Conservation (phyloP, 805 yeast genomes). For the Kluyveromyces starmeri region DNA sequence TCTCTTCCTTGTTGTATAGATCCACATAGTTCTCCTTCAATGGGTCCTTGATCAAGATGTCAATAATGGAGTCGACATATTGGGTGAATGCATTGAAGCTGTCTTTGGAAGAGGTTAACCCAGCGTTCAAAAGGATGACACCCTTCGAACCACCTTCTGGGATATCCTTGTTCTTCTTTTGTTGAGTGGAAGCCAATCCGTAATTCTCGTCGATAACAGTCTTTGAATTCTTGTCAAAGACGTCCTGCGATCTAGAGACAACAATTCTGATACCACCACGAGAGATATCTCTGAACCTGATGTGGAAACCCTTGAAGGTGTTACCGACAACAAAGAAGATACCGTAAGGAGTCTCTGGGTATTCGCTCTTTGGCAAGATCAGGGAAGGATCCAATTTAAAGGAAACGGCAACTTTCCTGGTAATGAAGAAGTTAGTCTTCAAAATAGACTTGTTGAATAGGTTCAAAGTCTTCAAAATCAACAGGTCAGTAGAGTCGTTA, state of each 20-base stretch:
- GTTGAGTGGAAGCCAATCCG: constrained; percentile 92
- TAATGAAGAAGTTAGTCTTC: constrained; percentile 89
- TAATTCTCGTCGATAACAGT: constrained; percentile 94
- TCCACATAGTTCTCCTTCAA: constrained; percentile 80
- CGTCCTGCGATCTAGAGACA: constrained; percentile 75
- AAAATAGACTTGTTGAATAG: constrained; percentile 78
- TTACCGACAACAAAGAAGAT: constrained; percentile 94
- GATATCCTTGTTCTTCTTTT: constrained; percentile 92
- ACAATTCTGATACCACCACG: constrained; percentile 98
- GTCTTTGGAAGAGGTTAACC: constrained; percentile 58
- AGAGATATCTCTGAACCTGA: constrained; percentile 93
- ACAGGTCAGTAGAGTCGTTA: constrained; percentile 65
- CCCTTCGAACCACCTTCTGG: constrained; percentile 99
- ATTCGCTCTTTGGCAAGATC: constrained; percentile 68
- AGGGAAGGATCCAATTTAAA: constrained; percentile 84
- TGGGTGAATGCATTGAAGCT: constrained; percentile 83
- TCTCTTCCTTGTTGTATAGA: constrained; percentile 74
- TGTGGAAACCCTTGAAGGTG: constrained; percentile 95
- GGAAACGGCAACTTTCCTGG: constrained; percentile 90
- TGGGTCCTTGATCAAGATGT: constrained; percentile 72
- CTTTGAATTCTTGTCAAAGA: constrained; percentile 74
- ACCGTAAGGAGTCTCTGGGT: constrained; percentile 89
- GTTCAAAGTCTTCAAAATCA: constrained; percentile 74
- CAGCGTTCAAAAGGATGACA: constrained; percentile 78
- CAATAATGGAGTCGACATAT: constrained; percentile 86